Evolutionary conservation across 306 rosid genomes (phyloP), one percentile per base, ranked within the genome.

Genomic region (Malus fusca): DNA sequence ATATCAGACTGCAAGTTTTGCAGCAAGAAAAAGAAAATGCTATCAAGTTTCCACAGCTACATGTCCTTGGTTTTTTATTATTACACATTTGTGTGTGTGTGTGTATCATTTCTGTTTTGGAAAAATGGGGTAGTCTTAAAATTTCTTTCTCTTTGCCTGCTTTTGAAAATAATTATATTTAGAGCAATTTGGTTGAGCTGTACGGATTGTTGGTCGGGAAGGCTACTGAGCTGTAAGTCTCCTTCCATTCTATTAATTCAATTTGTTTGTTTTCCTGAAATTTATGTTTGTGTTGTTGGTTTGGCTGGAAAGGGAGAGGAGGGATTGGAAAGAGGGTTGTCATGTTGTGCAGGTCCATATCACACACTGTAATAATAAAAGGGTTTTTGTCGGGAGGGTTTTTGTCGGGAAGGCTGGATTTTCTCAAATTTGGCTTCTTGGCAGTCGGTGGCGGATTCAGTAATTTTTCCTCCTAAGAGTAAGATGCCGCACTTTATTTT

Each of bases 311-410:
- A 59, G 56, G 78, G 65, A 53, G 70, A 65, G 40, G 22, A 59
- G 40, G 59, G 60, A 74, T 83, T 76, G 77, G 74, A 74, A 66
- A 74, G 69, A 37, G 69, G 66, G 46, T 61, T 80, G 79, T 80
- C 76, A 83, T 72, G 51, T 66, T 72, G 69, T 74, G 70, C 62
- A 61, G 78, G 79, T 53, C 82, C 73, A n/a, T 73, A 53, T 59
- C 71, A 61, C 59, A 72, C 17, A 66, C 17, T 11, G 56, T 23
- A 4, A 46, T 46, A 14, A 46, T 14, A 46, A 46, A 40, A 52
- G 51, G 46, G 63, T 14, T 31, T 46, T 52, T 70, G 75, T 71
- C n/a, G 75, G 75, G 33, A 53, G 55, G 46, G 64, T 14, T 31
- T 46, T 52, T 70, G 75, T 71, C n/a, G 75, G 75, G 33, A 53